Evolutionary conservation across 345 rosid species (phyloP), one percentile per base, ranked within the genome.

Genomic region (Corchorus olitorius): DNA sequence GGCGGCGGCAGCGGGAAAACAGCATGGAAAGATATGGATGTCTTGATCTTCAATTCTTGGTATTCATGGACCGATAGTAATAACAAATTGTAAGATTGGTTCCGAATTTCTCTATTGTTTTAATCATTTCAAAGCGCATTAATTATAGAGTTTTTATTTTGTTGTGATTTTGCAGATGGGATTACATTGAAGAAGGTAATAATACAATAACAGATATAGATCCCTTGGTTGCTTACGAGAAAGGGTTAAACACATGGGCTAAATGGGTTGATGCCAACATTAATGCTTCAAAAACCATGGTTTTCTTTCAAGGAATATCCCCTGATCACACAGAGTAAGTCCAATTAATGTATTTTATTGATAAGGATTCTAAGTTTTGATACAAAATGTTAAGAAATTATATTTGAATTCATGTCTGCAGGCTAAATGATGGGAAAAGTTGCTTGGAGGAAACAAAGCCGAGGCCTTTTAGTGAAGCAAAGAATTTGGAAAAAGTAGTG

Each of bases 51-150:
- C 87, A 82, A 94, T 59, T 50, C 97, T 3, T 94, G 98, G 98
- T 97, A 93, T 66, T 94, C 97, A 97, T 94, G 98, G 97, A 92
- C 87, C 65, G 97, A 94, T 72, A 81, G 88, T 0, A 89, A 94
- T 72, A 81, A 88, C 0, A 89, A 94, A 78, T 90, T 93, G 91
- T 94, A 86, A 35, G 80, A 20, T 39, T 39, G 27, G 27, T 27
- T 27, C 27, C 43, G 2, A 39, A 39, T 3, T 2, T 7, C 19
- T 4, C 22, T 58, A 0, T 27, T 27, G 3, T 1, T 2, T 9
- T 22, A 22, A 13, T 45, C 1, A 27, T 11, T 27, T 60, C 13
- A 33, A 27, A 27, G 27, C 6, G 43, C 43, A 3, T 39, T 39
- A 4, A 6, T 39, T 6, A 39, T 39, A 39, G 9, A 11, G 16